Conservation (phyloP, 768 basidiomycete species). For the Tubosaeta sp. region DNA sequence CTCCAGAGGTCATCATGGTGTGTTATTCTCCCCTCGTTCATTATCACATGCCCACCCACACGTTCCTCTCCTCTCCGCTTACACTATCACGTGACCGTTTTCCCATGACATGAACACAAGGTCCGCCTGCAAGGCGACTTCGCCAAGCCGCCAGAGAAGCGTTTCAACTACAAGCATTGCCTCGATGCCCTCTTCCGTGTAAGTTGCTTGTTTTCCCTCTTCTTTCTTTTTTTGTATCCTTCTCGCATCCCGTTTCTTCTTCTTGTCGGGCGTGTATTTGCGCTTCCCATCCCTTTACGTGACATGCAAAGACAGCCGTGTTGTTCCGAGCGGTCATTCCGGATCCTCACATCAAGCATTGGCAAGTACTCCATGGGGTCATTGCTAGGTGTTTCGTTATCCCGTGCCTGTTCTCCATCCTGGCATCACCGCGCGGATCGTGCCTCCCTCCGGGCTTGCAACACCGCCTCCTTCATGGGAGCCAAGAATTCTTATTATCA, state of each 20-base stretch:
- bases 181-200: constrained; percentile 85
- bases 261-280: background rate
- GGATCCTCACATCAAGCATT: background rate
- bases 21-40: constrained; percentile 5
- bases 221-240: background rate
- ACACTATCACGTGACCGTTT: constrained; percentile 17
- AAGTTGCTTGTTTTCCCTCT: constrained; percentile 31
- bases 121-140: constrained; percentile 88
- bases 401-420: background rate
- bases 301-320: background rate
- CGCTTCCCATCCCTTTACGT: background rate
- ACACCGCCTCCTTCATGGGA: too few species aligned
- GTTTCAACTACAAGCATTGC: constrained; percentile 87
- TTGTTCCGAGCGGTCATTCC: background rate
- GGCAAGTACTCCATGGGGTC: background rate
- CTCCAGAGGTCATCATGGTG: constrained; percentile 72
- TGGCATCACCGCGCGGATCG: too few species aligned
- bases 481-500: too few species aligned
- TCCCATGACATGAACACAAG: constrained; percentile 19
- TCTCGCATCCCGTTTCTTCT: background rate
- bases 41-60: constrained; percentile 16
- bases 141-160: constrained; percentile 82
- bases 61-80: background rate
- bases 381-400: background rate
- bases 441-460: too few species aligned